These are phyloP conservation scores for Handroanthus guayacan DNA, from an alignment of 257 asterid species.

Conservation along the genomic window DNA sequence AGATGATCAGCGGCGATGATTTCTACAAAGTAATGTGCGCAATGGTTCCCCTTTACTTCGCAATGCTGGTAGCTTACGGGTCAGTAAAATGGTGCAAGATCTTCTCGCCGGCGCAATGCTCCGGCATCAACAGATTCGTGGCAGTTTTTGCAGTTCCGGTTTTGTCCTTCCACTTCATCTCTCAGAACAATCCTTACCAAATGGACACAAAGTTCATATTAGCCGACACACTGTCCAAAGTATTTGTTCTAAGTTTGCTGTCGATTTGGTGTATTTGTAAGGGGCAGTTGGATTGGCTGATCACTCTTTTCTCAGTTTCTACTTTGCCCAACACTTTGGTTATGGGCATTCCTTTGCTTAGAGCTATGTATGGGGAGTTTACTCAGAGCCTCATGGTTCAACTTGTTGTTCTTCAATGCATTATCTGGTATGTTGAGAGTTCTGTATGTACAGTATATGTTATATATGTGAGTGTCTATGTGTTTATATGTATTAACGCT, in stretches of 20 bases:
- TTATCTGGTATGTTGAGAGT: slow-evolving; percentile 55
- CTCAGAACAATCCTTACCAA: slow-evolving; percentile 72
- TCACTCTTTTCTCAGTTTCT: slow-evolving; percentile 72
- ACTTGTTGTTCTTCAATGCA: slow-evolving; percentile 77
- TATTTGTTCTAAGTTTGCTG: slow-evolving; percentile 46
- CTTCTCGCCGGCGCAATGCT: slow-evolving; percentile 78
- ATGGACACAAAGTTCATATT: slow-evolving; percentile 67
- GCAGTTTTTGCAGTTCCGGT: slow-evolving; percentile 78
- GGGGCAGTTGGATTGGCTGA: slow-evolving; percentile 65
- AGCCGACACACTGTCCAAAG: slow-evolving; percentile 68
- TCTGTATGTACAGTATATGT: background rate
- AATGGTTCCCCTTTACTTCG: slow-evolving; percentile 74
- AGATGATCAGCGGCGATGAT: slow-evolving; percentile 61
- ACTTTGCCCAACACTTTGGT: slow-evolving; percentile 79
- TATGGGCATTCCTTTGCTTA: slow-evolving; percentile 79
- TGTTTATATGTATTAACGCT: background rate
- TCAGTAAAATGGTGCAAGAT: slow-evolving; percentile 72
- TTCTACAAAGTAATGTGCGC: slow-evolving; percentile 80
- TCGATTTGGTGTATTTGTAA: slow-evolving; percentile 52
- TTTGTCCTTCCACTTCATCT: slow-evolving; percentile 76
- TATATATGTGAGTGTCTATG: background rate
- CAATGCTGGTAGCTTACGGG: slow-evolving; percentile 70
- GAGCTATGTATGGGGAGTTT: slow-evolving; percentile 79
- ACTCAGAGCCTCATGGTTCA: slow-evolving; percentile 75
- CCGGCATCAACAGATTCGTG: slow-evolving; percentile 79